These are phyloP conservation scores for Rhododendron williamsianum DNA, from an alignment of 148 eudicot genomes.

Conservation along the genomic window DNA sequence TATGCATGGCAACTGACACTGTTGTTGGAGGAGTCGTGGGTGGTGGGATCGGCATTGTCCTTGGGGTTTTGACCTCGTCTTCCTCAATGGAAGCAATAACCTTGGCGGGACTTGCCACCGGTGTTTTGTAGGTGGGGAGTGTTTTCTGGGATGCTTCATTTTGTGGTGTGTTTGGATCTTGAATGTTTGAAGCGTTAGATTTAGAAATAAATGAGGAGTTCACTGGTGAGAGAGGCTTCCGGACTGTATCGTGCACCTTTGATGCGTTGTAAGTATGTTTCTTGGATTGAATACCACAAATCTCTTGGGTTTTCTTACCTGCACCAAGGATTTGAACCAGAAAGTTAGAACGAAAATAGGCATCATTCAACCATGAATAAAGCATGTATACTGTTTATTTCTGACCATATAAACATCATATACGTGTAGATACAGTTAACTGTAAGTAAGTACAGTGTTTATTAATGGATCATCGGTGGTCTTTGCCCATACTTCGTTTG, in stretches of 20 bases:
- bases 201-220: constrained; percentile 25
- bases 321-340: constrained; percentile 4
- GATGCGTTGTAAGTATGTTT: constrained; percentile 24
- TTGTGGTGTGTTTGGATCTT: constrained; percentile 19
- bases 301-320: constrained; percentile 42
- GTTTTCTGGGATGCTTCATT: constrained; percentile 14
- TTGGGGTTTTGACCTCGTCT: constrained; percentile 32
- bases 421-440: neutral
- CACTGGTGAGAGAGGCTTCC: constrained; percentile 58
- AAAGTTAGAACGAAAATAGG: neutral
- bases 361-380: neutral
- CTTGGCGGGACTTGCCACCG: constrained; percentile 38
- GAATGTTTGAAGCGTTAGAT: constrained; percentile 29
- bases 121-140: constrained; percentile 27
- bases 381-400: neutral
- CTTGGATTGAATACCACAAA: constrained; percentile 20
- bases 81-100: constrained; percentile 16
- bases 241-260: constrained; percentile 14
- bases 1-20: constrained; percentile 33
- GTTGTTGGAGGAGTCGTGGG: constrained; percentile 50
- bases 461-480: neutral
- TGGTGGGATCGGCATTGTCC: constrained; percentile 30
- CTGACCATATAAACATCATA: neutral
- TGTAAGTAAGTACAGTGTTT: neutral
- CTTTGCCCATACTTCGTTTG: neutral